Conservation (phyloP, 148 eudicot genomes). For the Arctostaphylos glauca region DNA sequence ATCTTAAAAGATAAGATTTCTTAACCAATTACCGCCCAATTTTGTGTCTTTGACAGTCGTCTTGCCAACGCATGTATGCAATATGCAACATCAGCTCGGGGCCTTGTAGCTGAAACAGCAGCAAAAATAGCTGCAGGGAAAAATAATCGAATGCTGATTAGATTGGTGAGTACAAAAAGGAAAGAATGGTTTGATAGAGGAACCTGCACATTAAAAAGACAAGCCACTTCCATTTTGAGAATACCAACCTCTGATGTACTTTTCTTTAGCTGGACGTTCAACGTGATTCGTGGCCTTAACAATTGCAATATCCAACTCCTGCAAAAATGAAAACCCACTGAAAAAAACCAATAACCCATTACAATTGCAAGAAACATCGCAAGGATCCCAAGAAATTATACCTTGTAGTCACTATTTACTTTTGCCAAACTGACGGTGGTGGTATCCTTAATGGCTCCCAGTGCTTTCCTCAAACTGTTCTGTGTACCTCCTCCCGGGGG, state of each 20-base stretch:
- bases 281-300: constrained; percentile 94
- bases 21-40: constrained; percentile 78
- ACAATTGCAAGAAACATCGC: not conserved
- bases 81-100: constrained; percentile 96
- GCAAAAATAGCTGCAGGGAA: constrained; percentile 70
- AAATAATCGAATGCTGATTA: constrained; percentile 14
- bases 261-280: constrained; percentile 92
- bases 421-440: constrained; percentile 93
- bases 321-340: constrained; percentile 12
- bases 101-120: constrained; percentile 81
- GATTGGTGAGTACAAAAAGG: not conserved
- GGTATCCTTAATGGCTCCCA: constrained; percentile 88
- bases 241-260: constrained; percentile 72
- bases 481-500: constrained; percentile 62
- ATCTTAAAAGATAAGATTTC: not conserved
- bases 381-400: constrained; percentile 20
- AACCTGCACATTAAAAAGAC: not conserved
- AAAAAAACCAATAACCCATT: not conserved
- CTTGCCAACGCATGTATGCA: constrained; percentile 91
- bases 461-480: constrained; percentile 77
- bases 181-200: not conserved
- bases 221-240: constrained; percentile 1
- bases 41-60: constrained; percentile 83
- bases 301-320: constrained; percentile 87
- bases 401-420: constrained; percentile 92